Evolutionary conservation across 305 asterid species (phyloP).

Genomic region (Plantago coronopus): DNA sequence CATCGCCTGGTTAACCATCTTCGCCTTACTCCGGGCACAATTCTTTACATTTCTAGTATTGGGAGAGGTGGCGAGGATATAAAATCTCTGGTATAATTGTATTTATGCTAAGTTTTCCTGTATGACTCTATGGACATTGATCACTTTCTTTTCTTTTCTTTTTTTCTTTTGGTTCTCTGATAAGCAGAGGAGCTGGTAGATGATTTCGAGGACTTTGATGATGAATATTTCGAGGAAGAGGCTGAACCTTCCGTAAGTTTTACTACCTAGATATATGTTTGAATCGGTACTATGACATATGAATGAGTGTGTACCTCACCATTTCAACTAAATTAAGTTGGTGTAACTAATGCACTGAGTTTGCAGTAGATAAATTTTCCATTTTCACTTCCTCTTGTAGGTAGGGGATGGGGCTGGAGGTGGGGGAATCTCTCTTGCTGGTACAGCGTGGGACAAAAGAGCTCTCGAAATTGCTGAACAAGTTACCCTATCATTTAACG

Average conservation of each 20-base stretch:
- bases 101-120: too few relatives aligned
- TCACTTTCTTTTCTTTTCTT: not conserved
- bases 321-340: not conserved
- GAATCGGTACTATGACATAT: not conserved
- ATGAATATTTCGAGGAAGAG: slow-evolving; percentile 64
- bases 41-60: too few relatives aligned
- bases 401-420: slow-evolving; percentile 90
- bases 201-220: slow-evolving; percentile 25
- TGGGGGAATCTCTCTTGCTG: slow-evolving; percentile 77
- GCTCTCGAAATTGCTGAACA: slow-evolving; percentile 71
- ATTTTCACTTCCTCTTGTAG: slow-evolving; percentile 32
- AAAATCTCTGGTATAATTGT: too few relatives aligned
- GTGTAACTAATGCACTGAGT: not conserved
- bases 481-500: slow-evolving; percentile 62
- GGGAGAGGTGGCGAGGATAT: too few relatives aligned
- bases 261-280: not conserved
- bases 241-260: slow-evolving; percentile 51
- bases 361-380: slow-evolving; percentile 2
- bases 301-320: not conserved
- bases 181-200: not conserved
- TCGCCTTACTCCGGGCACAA: too few relatives aligned
- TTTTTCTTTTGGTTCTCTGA: too few relatives aligned
- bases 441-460: slow-evolving; percentile 69
- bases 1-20: too few relatives aligned
- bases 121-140: not conserved